Percentiles rank a stretch among this genome's conserved stretches.
phyloP scores from a whole-genome alignment of 306 rosid species.

The Inga laurina region DNA sequence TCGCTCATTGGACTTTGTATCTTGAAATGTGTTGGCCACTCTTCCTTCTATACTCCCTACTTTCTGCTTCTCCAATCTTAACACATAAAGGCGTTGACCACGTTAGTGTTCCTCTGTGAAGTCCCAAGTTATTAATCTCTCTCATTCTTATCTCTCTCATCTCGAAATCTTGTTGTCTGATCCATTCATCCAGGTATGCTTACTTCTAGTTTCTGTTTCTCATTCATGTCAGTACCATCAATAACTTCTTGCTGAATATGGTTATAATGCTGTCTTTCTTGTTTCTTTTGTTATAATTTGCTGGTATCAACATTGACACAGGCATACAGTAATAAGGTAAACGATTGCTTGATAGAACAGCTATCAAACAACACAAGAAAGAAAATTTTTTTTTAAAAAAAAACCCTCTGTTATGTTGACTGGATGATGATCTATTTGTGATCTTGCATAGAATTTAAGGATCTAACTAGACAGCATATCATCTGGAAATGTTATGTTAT shows the following conservation, averaged over 20 bases:
- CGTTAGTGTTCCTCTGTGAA: not conserved
- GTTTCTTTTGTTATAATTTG: not conserved
- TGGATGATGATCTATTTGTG: not conserved
- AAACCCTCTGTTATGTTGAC: not conserved
- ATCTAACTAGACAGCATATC: not conserved
- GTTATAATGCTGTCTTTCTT: too few relatives aligned
- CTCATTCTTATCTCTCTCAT: not conserved
- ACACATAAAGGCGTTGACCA: not conserved
- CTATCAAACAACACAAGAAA: not conserved
- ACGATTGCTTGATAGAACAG: not conserved
- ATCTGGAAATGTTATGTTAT: not conserved
- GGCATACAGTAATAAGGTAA: not conserved
- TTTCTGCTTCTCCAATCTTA: not conserved
- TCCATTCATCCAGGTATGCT: conserved; percentile 15
- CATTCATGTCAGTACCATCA: not conserved
- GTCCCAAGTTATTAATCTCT: not conserved
- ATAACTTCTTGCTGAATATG: not conserved
- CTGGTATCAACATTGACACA: not conserved
- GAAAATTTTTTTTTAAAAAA: too few relatives aligned
- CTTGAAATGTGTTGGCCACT: not conserved
- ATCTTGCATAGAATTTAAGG: not conserved
- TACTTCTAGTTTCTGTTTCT: not conserved
- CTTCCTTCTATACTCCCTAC: not conserved
- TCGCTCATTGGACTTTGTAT: not conserved
- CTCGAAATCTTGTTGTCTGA: not conserved